Evolutionary conservation across 2,329 filamentous ascomycete species (phyloP), one percentile per base, ranked within the genome.

Genomic region (Dendrostoma leiphaemia): DNA sequence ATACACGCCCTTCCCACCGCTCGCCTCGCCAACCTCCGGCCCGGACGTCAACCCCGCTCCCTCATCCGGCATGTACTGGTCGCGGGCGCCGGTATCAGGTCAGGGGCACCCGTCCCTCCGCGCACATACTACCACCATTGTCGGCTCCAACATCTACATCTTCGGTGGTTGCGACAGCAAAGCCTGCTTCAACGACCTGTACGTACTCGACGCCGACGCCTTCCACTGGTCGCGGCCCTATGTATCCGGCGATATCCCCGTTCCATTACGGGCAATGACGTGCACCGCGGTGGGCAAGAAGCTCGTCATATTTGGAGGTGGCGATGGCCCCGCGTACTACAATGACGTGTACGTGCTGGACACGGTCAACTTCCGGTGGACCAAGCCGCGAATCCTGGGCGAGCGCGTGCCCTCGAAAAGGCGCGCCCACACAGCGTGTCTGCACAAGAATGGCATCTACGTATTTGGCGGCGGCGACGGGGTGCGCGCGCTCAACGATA

Each of bases 31-130:
- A 10, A 72, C 72, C 43, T 79, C 77, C 24, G 81, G 81, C 1
- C 78, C 82, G 6, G 80, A 86, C 54, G 83, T 88, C 17, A 74
- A 79, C 9, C 74, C 79, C 3, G 84, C 85, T 15, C 85, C 85
- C 24, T 81, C 85, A 17, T 85, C 83, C 46, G 85, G 85, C 62
- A 88, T 89, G 85, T 89, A 89, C 71, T 88, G 85, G 84, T 86
- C 83, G 50, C 78, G 76, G 32, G 84, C 85, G 9, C 81, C 80
- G 7, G 76, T 82, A n/a, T 87, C 84, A 3, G 85, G 85, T 24
- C 73, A 77, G 24, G 72, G 82, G 35, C 83, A 85, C 63, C 80
- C 82, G 15, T 78, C 81, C 23, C 70, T 88, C 54, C 79, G 85
- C 52, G 85, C 85, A 15, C 85, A 89, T 68, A 88, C 85, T 41